Percentiles rank a stretch among this genome's conserved stretches.
Evolutionary conservation across 176 grass and related monocot species (phyloP).

Genomic region (Hyparrhenia diplandra): DNA sequence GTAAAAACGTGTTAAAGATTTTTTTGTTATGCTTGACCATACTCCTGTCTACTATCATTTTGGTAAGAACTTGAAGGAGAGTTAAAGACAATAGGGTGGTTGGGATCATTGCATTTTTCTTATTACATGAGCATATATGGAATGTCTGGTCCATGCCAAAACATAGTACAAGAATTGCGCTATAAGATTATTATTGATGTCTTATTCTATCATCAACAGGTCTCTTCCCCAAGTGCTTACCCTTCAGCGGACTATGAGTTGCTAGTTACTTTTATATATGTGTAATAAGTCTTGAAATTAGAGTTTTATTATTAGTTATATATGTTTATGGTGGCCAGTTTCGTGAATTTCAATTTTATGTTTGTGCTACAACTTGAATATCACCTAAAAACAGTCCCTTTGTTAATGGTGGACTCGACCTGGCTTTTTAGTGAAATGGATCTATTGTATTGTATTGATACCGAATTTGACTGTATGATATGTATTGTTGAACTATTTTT

Average conservation of each 20-base stretch:
- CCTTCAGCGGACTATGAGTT: not conserved
- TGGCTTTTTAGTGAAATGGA: not conserved
- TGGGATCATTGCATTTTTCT: conserved; percentile 8
- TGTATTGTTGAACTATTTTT: not conserved
- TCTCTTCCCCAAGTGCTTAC: not conserved
- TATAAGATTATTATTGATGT: not conserved
- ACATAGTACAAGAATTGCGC: not conserved
- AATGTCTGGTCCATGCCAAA: not conserved
- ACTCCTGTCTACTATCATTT: conserved; percentile 35
- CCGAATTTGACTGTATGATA: not conserved
- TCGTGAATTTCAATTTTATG: not conserved
- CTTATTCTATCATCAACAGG: conserved; percentile 17
- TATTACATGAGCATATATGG: conserved; percentile 8
- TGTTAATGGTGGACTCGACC: not conserved
- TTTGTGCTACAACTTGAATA: not conserved
- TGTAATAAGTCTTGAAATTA: not conserved
- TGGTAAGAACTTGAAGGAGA: conserved; percentile 23
- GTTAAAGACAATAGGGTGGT: conserved; percentile 19
- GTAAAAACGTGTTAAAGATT: too few species aligned
- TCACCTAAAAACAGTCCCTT: not conserved
- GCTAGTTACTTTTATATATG: conserved; percentile 5
- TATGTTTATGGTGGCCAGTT: not conserved
- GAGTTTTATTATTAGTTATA: too few species aligned
- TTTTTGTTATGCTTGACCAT: too few species aligned
- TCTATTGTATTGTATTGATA: not conserved